Percentiles rank a stretch among this genome's conserved stretches.
Evolutionary conservation across 2,329 filamentous ascomycete species (phyloP).

Genomic region (Botrytis cinerea): DNA sequence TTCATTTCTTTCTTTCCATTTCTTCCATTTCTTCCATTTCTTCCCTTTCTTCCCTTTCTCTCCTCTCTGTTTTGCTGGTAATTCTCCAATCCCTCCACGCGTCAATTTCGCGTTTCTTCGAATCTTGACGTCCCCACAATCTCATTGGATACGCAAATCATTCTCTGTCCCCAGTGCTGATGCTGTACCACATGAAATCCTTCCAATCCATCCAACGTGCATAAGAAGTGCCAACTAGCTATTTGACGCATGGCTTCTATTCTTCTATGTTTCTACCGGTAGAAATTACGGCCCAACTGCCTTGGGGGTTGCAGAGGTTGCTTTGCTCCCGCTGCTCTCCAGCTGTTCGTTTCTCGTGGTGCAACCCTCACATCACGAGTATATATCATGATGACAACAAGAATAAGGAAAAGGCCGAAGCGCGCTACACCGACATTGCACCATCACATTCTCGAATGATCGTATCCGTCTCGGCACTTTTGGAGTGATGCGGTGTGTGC

Average conservation of each 20-base stretch:
- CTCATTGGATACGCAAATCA: neutral
- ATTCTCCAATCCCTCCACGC: neutral
- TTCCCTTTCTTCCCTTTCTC: too few relatives aligned
- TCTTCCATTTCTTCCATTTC: neutral
- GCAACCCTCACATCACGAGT: too few relatives aligned
- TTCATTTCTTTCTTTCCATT: neutral
- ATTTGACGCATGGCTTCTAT: neutral
- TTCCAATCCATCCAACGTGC: neutral
- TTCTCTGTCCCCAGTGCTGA: neutral
- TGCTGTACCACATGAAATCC: neutral
- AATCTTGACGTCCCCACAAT: neutral
- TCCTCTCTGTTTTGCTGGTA: neutral
- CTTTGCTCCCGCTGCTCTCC: neutral
- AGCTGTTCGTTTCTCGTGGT: too few relatives aligned
- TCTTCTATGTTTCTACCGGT: neutral
- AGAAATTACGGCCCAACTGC: neutral
- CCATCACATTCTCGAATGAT: slow-evolving; percentile 14
- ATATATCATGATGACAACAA: neutral
- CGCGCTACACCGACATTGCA: slow-evolving; percentile 10
- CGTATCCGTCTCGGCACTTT: neutral
- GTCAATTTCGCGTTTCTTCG: slow-evolving; percentile 18
- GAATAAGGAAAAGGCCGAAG: neutral
- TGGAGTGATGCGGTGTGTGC: neutral
- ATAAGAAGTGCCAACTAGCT: neutral
- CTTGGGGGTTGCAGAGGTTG: neutral